phyloP scores from a whole-genome alignment of 2,329 filamentous ascomycete genomes.

The Clonostachys rhizophaga region DNA sequence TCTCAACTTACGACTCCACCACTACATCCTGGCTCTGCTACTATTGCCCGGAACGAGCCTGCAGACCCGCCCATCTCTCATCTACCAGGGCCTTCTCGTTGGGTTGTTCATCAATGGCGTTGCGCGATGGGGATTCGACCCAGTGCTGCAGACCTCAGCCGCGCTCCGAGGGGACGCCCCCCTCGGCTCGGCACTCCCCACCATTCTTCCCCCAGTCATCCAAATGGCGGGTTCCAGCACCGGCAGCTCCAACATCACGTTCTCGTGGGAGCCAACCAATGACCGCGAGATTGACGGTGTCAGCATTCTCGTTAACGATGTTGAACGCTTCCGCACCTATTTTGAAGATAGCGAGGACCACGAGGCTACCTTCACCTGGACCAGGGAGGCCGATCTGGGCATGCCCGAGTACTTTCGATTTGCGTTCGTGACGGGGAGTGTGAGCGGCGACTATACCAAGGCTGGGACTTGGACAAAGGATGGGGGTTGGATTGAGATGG shows the following conservation, averaged over 20 bases:
- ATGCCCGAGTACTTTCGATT: conserved; percentile 74
- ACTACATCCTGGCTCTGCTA: conserved; percentile 86
- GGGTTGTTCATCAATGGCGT: conserved; percentile 93
- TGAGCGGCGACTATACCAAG: conserved; percentile 67
- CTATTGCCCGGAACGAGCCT: conserved; percentile 84
- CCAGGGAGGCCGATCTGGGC: conserved; percentile 34
- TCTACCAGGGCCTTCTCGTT: conserved; percentile 86
- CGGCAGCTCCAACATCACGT: conserved; percentile 60
- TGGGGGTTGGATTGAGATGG: conserved; percentile 64
- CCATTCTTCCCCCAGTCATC: conserved; percentile 40
- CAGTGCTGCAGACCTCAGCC: conserved; percentile 76
- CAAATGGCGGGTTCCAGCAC: conserved; percentile 17
- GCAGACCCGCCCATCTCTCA: conserved; percentile 76
- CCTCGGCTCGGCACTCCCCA: conserved; percentile 56
- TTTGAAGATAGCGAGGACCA: conserved; percentile 49
- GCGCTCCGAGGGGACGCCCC: conserved; percentile 67
- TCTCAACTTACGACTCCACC: conserved; percentile 83
- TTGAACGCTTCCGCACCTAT: conserved; percentile 73
- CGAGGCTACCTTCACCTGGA: conserved; percentile 52
- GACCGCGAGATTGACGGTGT: conserved; percentile 63
- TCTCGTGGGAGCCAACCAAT: conserved; percentile 42
- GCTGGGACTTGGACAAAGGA: conserved; percentile 65
- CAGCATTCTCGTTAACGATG: conserved; percentile 79
- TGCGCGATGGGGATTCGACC: conserved; percentile 89
- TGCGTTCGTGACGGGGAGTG: conserved; percentile 64